Percentiles rank a stretch among this genome's conserved stretches.
phyloP scores from a whole-genome alignment of 768 basidiomycete genomes.

The Kwoniella pini region DNA sequence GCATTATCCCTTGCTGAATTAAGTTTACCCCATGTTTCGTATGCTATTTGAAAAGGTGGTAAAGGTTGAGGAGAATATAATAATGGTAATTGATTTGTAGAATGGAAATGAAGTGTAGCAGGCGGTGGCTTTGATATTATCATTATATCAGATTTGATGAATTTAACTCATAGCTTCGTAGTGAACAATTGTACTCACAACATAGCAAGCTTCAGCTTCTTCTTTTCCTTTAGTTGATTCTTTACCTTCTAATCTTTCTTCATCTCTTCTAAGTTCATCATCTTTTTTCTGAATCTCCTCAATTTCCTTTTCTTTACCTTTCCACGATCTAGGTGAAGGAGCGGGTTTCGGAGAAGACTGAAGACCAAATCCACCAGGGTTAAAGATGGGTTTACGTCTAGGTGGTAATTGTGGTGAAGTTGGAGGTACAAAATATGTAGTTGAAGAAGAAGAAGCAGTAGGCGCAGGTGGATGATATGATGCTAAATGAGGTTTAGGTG shows the following conservation, averaged over 20 bases:
- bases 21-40: constrained; percentile 96
- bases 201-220: constrained; percentile 54
- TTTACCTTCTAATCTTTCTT: constrained; percentile 28
- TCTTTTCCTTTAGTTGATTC: constrained; percentile 30
- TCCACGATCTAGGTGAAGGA: constrained; percentile 2
- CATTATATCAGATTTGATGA: not conserved
- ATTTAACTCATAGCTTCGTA: not conserved
- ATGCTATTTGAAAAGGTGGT: constrained; percentile 68
- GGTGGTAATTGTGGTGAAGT: constrained; percentile 35
- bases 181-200: constrained; percentile 36
- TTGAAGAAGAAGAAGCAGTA: constrained; percentile 1
- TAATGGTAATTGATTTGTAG: constrained; percentile 44
- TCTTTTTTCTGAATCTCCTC: constrained; percentile 26
- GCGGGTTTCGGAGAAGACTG: constrained; percentile 13
- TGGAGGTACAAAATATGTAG: constrained; percentile 22
- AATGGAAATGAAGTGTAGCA: constrained; percentile 47
- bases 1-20: constrained; percentile 76
- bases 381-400: constrained; percentile 34
- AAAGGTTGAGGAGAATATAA: constrained; percentile 53
- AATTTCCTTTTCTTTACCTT: constrained; percentile 6
- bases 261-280: constrained; percentile 31
- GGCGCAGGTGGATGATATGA: constrained; percentile 16
- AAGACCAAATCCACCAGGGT: constrained; percentile 40
- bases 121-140: constrained; percentile 44
- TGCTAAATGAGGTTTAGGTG: constrained; percentile 31